These are phyloP conservation scores for Cladorrhinum samala DNA, from an alignment of 495 filamentous ascomycete genomes.

Conservation along the genomic window DNA sequence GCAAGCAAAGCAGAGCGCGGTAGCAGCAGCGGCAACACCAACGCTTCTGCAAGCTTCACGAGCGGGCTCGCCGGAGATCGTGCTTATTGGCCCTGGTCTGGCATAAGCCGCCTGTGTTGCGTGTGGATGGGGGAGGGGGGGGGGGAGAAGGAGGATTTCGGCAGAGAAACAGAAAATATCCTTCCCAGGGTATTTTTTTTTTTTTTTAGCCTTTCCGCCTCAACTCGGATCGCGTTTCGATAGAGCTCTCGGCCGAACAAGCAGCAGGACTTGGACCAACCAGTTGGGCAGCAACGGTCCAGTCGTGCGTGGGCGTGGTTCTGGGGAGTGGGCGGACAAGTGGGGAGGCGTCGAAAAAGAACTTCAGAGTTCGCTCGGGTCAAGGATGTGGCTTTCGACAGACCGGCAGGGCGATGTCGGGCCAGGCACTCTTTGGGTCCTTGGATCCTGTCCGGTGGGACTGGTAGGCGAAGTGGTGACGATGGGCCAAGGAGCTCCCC, in stretches of 20 bases:
- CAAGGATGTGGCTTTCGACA: conserved; percentile 20
- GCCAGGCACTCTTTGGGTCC: conserved; percentile 3
- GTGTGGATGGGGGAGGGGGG: not conserved
- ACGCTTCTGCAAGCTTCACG: no score
- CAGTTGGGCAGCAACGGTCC: conserved; percentile 30
- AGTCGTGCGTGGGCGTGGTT: conserved; percentile 12
- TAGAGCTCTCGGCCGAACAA: conserved; percentile 11
- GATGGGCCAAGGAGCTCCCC: conserved; percentile 1
- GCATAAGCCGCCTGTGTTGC: not conserved
- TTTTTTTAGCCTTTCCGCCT: conserved; percentile 13
- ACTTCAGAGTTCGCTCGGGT: conserved; percentile 16
- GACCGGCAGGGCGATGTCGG: conserved; percentile 11
- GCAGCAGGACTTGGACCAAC: conserved; percentile 4
- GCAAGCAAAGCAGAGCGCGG: not conserved
- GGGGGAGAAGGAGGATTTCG: conserved; percentile 7
- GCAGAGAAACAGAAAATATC: conserved; percentile 10
- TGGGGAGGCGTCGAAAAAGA: conserved; percentile 17
- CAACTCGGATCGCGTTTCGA: conserved; percentile 11
- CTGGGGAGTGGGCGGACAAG: conserved; percentile 9
- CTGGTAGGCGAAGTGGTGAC: not conserved
- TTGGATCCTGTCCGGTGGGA: conserved; percentile 1
- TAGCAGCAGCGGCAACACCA: conserved; percentile 1
- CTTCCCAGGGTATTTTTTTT: conserved; percentile 5
- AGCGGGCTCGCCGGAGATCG: conserved; percentile 5
- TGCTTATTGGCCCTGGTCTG: conserved; percentile 12